phyloP scores from a whole-genome alignment of 345 rosid species.

The Ceriops decandra region DNA sequence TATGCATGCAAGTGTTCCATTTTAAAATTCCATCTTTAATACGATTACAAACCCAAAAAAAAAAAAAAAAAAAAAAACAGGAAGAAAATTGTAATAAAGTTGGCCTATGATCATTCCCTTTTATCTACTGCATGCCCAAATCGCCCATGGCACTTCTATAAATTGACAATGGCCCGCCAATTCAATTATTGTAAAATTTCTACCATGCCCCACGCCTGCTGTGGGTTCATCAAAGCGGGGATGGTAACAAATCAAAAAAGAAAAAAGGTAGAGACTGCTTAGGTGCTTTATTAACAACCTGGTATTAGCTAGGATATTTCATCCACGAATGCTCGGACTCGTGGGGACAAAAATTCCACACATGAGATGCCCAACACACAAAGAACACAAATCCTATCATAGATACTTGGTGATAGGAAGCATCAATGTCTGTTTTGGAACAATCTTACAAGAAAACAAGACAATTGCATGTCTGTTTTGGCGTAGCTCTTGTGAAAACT shows the following conservation, averaged over 20 bases:
- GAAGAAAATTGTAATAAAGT: background rate
- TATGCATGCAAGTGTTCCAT: background rate
- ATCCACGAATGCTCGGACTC: constrained; percentile 16
- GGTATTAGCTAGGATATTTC: constrained; percentile 5
- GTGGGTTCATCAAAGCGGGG: background rate
- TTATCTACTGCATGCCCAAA: constrained; percentile 14
- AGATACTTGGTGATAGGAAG: constrained; percentile 15
- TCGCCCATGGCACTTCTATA: background rate
- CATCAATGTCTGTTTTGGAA: background rate
- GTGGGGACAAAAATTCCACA: constrained; percentile 14
- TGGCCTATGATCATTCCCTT: background rate
- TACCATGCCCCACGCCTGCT: constrained; percentile 6
- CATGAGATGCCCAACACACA: constrained; percentile 16
- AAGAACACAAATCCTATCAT: constrained; percentile 19
- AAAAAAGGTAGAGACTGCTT: background rate
- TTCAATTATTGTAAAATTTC: constrained; percentile 12
- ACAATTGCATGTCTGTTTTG: background rate
- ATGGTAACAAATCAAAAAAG: background rate
- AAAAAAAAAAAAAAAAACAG: no score
- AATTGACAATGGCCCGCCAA: constrained; percentile 9
- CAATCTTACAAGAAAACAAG: background rate
- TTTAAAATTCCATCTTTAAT: background rate
- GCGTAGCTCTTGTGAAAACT: background rate
- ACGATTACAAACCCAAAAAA: no score
- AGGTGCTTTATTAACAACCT: background rate